phyloP scores from a whole-genome alignment of 192 early-diverging fungal species.

The Linnemannia exigua region DNA sequence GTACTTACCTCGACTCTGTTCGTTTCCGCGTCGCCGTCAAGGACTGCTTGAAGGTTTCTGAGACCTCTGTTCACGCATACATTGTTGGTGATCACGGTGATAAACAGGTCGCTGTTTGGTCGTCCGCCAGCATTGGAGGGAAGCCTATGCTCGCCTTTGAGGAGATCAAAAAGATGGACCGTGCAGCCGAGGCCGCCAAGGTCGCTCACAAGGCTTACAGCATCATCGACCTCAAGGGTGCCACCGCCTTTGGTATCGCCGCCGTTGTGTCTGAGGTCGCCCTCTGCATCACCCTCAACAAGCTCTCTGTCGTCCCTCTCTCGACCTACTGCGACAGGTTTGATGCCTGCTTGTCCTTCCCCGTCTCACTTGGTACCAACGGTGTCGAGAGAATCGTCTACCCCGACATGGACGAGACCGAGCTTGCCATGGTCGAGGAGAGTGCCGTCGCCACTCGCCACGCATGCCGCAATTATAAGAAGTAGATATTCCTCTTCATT shows the following conservation, averaged over 20 bases:
- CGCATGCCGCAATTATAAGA: constrained; percentile 65
- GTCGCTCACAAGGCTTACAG: constrained; percentile 83
- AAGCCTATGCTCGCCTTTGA: constrained; percentile 75
- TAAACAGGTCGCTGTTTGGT: constrained; percentile 88
- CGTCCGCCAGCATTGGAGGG: constrained; percentile 78
- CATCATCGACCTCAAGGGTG: constrained; percentile 90
- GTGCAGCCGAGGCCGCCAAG: constrained; percentile 66
- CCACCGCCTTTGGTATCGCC: constrained; percentile 89
- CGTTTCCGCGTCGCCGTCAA: constrained; percentile 65
- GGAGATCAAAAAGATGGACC: constrained; percentile 70
- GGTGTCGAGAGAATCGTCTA: constrained; percentile 83
- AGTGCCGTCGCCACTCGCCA: constrained; percentile 70
- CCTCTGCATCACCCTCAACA: constrained; percentile 78
- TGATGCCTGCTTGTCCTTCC: constrained; percentile 80
- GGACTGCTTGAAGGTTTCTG: constrained; percentile 64
- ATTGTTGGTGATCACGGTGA: constrained; percentile 92
- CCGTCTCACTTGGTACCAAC: constrained; percentile 78
- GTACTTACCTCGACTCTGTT: constrained; percentile 86
- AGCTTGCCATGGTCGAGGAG: constrained; percentile 67
- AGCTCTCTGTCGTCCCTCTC: constrained; percentile 77
- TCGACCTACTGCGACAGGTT: constrained; percentile 75
- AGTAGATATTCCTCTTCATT: not conserved
- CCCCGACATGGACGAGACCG: constrained; percentile 71
- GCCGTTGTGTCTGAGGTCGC: constrained; percentile 80
- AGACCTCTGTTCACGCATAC: constrained; percentile 84